Conservation (phyloP, 805 yeast genomes). For the Blastobotrys peoriensis region DNA sequence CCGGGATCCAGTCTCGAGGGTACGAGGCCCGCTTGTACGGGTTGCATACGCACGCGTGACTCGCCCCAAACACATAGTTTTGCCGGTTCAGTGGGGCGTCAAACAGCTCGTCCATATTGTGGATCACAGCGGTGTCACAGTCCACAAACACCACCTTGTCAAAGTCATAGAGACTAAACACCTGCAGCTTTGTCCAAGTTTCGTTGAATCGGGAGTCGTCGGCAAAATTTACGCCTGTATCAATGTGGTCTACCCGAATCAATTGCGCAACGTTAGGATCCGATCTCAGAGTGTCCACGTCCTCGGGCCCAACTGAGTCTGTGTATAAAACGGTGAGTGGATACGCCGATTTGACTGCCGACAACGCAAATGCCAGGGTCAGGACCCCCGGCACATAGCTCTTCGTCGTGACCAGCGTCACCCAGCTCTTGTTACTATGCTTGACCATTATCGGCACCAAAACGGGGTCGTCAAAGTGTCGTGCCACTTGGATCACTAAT, state of each 20-base stretch:
- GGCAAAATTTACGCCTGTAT: conserved; percentile 32
- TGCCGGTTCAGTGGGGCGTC: conserved; percentile 35
- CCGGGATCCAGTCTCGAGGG: conserved; percentile 46
- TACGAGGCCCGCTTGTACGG: conserved; percentile 48
- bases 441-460: too few relatives aligned
- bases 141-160: conserved; percentile 52
- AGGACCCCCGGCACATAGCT: conserved; percentile 48
- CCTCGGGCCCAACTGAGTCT: conserved; percentile 39
- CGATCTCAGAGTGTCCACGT: conserved; percentile 37
- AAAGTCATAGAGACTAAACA: conserved; percentile 45
- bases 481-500: too few relatives aligned
- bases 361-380: conserved; percentile 44
- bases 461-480: too few relatives aligned
- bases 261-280: conserved; percentile 39
- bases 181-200: conserved; percentile 57
- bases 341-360: conserved; percentile 39
- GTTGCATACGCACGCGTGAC: conserved; percentile 59
- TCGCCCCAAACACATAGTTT: conserved; percentile 44
- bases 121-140: conserved; percentile 52
- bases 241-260: conserved; percentile 38
- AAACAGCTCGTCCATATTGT: conserved; percentile 57
- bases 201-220: conserved; percentile 51
- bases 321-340: conserved; percentile 52
- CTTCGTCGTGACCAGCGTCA: conserved; percentile 49
- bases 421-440: conserved; percentile 41